phyloP scores from a whole-genome alignment of 768 basidiomycete species.

The Suillus discolor region DNA sequence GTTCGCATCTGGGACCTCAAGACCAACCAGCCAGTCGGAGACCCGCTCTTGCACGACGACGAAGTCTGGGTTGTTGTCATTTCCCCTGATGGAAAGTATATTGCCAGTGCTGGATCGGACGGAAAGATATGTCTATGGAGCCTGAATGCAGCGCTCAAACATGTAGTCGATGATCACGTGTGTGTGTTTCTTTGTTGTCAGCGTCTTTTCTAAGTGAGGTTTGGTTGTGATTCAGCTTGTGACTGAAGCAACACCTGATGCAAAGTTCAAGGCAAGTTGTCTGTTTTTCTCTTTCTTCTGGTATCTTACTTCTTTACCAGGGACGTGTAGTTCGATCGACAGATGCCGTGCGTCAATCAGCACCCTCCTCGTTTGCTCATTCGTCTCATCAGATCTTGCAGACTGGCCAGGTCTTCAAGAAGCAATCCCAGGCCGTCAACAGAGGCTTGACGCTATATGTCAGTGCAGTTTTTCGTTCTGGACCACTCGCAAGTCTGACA shows the following conservation, averaged over 20 bases:
- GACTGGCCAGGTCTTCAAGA: not conserved
- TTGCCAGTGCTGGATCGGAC: slow-evolving; percentile 83
- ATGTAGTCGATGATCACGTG: accelerated
- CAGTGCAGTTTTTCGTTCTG: not conserved
- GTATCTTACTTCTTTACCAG: not conserved
- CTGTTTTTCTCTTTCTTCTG: too few relatives aligned
- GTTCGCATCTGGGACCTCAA: not conserved
- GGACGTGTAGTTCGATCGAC: not conserved
- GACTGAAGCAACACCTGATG: not conserved
- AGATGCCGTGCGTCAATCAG: not conserved
- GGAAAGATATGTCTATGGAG: slow-evolving; percentile 80
- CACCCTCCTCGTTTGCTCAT: not conserved
- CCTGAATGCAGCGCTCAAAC: slow-evolving; percentile 37
- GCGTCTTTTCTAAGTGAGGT: not conserved
- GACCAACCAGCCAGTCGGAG: slow-evolving; percentile 13
- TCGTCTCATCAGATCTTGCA: not conserved
- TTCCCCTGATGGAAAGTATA: slow-evolving; percentile 75
- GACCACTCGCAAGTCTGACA: not conserved
- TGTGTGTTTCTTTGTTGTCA: not conserved
- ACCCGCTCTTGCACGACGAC: slow-evolving; percentile 72
- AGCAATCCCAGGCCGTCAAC: not conserved
- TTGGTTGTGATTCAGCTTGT: not conserved
- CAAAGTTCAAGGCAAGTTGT: not conserved
- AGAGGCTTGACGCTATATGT: not conserved
- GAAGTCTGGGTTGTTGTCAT: slow-evolving; percentile 79